A percentile compares a stretch with the other conserved stretches of the same genome.
phyloP scores from a whole-genome alignment of 2,329 filamentous ascomycete genomes.

The Aaosphaeria arxii region DNA sequence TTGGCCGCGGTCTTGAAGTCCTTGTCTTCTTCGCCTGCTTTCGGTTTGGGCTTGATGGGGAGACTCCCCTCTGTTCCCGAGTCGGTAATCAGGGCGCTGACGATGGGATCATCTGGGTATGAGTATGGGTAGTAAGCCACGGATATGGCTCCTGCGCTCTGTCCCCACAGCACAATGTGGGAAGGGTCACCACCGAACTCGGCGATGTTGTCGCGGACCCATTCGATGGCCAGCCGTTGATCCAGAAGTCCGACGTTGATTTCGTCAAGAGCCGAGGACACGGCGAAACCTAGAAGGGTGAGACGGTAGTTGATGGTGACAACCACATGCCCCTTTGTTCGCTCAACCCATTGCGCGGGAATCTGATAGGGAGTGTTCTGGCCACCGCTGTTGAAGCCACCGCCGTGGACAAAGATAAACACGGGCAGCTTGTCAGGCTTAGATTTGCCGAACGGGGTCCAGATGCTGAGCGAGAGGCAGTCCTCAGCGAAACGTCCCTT shows the following conservation, averaged over 20 bases:
- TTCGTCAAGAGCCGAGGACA: conserved; percentile 24
- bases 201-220: conserved; percentile 40
- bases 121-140: conserved; percentile 52
- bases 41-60: conserved; percentile 16
- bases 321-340: conserved; percentile 35
- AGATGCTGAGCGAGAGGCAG: conserved; percentile 47
- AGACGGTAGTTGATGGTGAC: conserved; percentile 36
- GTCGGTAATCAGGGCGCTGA: conserved; percentile 21
- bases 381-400: conserved; percentile 45
- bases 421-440: conserved; percentile 46
- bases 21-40: too few species aligned
- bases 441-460: conserved; percentile 34
- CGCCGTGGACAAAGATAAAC: conserved; percentile 49
- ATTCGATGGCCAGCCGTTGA: conserved; percentile 38
- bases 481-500: conserved; percentile 44
- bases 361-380: conserved; percentile 39
- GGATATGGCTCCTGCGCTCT: conserved; percentile 36
- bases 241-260: conserved; percentile 40
- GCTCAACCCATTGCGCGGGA: conserved; percentile 25
- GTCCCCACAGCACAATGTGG: conserved; percentile 40
- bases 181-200: conserved; percentile 33
- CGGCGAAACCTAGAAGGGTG: conserved; percentile 40
- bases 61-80: conserved; percentile 19
- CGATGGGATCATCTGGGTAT: conserved; percentile 48
- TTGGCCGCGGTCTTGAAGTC: conserved; percentile 40